A percentile compares a stretch with the other conserved stretches of the same genome.
These are phyloP conservation scores for Paecilomyces dactylethromorphus DNA, from an alignment of 2,329 filamentous ascomycete species.

Conservation along the genomic window DNA sequence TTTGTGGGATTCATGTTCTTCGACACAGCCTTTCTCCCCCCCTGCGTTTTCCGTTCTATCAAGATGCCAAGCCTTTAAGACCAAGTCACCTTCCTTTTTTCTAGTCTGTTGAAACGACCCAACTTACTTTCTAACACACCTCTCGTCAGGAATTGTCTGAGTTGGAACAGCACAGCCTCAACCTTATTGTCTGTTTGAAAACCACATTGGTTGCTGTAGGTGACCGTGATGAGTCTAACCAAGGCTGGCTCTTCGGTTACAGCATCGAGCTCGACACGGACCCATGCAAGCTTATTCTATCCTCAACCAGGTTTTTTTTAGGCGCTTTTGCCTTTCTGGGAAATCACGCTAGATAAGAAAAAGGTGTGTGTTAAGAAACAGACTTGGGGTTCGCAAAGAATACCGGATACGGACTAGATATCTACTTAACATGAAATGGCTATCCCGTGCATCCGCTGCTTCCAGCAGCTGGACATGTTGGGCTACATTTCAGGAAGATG, in stretches of 20 bases:
- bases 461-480: not conserved
- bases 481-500: not conserved
- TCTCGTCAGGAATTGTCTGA: not conserved
- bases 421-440: not conserved
- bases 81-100: not conserved
- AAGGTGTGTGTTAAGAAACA: not conserved
- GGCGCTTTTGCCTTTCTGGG: not conserved
- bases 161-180: not conserved
- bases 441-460: not conserved
- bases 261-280: not conserved
- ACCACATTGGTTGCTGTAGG: not conserved
- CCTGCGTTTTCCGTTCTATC: not conserved
- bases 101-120: not conserved
- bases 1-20: not conserved
- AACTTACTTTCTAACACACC: not conserved
- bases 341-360: not conserved
- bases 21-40: not conserved
- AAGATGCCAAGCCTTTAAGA: not conserved
- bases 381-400: not conserved
- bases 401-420: not conserved
- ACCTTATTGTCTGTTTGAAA: conserved; percentile 1
- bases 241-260: not conserved
- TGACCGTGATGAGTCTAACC: not conserved
- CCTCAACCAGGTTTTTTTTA: not conserved
- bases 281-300: not conserved